phyloP scores from a whole-genome alignment of 2,329 filamentous ascomycete genomes.

The Fusarium guadeloupense region DNA sequence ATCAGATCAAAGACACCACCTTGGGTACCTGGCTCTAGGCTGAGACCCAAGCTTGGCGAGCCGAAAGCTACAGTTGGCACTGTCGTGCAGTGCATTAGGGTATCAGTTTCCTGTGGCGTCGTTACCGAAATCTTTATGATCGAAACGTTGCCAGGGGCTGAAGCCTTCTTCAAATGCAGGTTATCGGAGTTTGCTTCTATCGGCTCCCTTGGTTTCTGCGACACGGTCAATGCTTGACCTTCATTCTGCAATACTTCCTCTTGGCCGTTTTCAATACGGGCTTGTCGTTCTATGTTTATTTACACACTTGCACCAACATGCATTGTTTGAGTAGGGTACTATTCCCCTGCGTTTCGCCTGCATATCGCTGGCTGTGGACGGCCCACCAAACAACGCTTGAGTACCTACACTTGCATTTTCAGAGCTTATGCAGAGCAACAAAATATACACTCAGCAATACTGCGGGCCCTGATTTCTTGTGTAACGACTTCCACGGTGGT shows the following conservation, averaged over 20 bases:
- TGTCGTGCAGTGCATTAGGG: conserved; percentile 20
- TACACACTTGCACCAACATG: conserved; percentile 24
- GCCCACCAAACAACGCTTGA: conserved; percentile 4
- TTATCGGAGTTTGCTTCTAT: conserved; percentile 21
- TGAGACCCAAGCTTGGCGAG: conserved; percentile 8
- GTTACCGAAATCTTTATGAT: conserved; percentile 9
- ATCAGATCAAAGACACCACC: neutral
- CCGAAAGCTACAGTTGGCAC: conserved; percentile 1
- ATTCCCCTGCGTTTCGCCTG: conserved; percentile 13
- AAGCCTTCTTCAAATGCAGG: conserved; percentile 9
- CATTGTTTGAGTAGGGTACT: conserved; percentile 9
- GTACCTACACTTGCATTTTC: neutral
- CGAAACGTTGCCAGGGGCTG: conserved; percentile 2
- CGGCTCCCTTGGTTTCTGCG: conserved; percentile 12
- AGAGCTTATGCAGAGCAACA: conserved; percentile 1
- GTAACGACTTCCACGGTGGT: conserved; percentile 8
- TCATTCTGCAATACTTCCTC: conserved; percentile 11
- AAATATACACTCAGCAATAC: conserved; percentile 3
- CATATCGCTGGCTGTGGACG: neutral
- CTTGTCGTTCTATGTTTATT: conserved; percentile 33
- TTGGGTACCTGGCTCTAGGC: neutral
- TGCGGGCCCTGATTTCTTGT: conserved; percentile 7
- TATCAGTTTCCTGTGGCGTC: conserved; percentile 23
- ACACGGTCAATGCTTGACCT: neutral
- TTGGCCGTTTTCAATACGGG: conserved; percentile 22